phyloP scores from a whole-genome alignment of 371 early-diverging fungal genomes.

The Apophysomyces ossiformis region DNA sequence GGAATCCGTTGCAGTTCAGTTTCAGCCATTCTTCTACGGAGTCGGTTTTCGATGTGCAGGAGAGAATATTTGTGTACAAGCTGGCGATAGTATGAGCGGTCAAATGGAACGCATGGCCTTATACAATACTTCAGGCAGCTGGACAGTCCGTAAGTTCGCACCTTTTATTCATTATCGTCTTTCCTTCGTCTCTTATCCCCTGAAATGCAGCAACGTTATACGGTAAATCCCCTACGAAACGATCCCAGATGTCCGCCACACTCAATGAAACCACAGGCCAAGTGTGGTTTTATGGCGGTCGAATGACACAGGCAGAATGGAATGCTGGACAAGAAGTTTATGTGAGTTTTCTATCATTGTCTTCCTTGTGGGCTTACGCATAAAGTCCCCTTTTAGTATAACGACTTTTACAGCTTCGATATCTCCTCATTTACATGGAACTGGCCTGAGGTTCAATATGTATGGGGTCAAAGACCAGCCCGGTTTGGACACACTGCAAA shows the following conservation, averaged over 20 bases:
- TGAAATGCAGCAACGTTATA: conserved; percentile 10
- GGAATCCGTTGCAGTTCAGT: background rate
- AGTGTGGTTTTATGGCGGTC: conserved; percentile 26
- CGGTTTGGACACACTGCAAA: conserved; percentile 23
- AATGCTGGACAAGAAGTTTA: background rate
- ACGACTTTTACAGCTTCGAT: conserved; percentile 26
- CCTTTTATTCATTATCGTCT: conserved; percentile 7
- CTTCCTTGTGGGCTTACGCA: background rate
- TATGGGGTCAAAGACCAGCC: conserved; percentile 22
- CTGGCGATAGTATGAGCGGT: conserved; percentile 19
- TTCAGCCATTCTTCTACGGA: conserved; percentile 23
- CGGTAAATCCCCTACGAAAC: conserved; percentile 15
- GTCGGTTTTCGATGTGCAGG: conserved; percentile 14
- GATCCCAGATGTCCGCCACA: conserved; percentile 22
- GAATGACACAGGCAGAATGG: conserved; percentile 11
- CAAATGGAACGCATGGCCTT: conserved; percentile 9
- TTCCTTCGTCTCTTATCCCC: background rate
- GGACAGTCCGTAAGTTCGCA: conserved; percentile 14
- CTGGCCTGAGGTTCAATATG: conserved; percentile 22
- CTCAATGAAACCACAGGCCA: conserved; percentile 16
- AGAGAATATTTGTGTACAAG: conserved; percentile 17
- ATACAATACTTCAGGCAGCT: conserved; percentile 15
- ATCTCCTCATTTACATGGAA: conserved; percentile 13
- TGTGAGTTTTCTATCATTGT: conserved; percentile 2
- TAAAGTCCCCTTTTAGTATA: conserved; percentile 13